Evolutionary conservation across 2,329 filamentous ascomycete genomes (phyloP), one percentile per base, ranked within the genome.

Genomic region (Fusarium duplospermum): DNA sequence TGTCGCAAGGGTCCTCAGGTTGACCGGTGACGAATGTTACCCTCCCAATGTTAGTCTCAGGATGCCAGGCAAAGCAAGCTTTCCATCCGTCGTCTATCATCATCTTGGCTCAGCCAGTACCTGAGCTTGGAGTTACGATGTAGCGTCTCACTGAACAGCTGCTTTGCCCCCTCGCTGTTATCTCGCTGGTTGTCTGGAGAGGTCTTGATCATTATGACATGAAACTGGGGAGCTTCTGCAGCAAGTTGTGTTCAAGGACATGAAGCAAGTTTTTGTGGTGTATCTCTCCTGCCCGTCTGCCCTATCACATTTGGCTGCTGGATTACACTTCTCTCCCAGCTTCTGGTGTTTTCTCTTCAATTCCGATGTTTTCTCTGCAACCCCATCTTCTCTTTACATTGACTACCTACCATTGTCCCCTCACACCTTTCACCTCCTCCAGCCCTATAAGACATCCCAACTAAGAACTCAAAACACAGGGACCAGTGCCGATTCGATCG

Each of bases 51-150:
- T 38, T 42, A 62, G 24, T 69, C 71, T 66, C 65, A 58, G 72
- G 62, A 62, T 74, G 62, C 68, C 68, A 54, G 20, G 38, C 57
- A 33, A 24, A 56, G 68, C n/a, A 67, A 69, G 18, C 22, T 64
- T 42, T 40, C 24, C 42, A 45, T 33, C 24, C 40, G 27, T 16
- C 29, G 33, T 54, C 31, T 38, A 27, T 38, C 40, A 33, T 36
- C 42, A 54, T 65, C 36, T 20, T 60, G 40, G 40, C 18, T n/a
- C 31, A 40, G 27, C 38, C 18, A 56, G 47, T 56, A 24, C 35
- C 61, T 56, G 35, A 40, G 31, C n/a, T n/a, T 56, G 20, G 33
- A 33, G 58, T 33, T 59, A 27, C 47, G 38, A 62, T 31, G 24
- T 61, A 33, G 54, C 33, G 56, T 36, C 11, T 45, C 52, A 18